Percentiles rank a stretch among this genome's conserved stretches.
These are phyloP conservation scores for Nyctanthes arbortristis DNA, from an alignment of 257 asterid genomes.

Conservation along the genomic window DNA sequence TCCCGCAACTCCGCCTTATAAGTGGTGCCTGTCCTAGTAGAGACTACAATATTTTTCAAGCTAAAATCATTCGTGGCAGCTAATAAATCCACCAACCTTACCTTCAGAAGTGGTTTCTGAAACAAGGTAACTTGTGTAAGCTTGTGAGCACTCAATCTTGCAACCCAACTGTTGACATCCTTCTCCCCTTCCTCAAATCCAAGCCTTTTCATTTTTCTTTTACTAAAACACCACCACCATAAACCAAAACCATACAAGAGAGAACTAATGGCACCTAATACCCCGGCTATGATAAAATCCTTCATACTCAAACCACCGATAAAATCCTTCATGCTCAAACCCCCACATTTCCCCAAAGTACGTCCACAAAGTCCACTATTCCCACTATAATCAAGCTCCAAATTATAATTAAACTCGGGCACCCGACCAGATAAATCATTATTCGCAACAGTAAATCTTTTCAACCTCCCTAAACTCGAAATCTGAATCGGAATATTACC, in stretches of 20 bases:
- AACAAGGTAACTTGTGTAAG: too few relatives aligned
- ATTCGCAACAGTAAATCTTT: too few relatives aligned
- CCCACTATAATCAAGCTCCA: constrained; percentile 11
- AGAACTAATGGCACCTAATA: constrained; percentile 20
- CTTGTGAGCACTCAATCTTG: too few relatives aligned
- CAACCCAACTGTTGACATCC: constrained; percentile 61
- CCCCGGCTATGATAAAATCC: constrained; percentile 24
- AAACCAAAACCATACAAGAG: too few relatives aligned
- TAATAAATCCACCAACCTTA: constrained; percentile 72
- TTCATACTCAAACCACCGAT: too few relatives aligned
- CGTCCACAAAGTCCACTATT: constrained; percentile 28
- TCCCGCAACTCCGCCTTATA: constrained; percentile 76
- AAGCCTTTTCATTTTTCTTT: constrained; percentile 58
- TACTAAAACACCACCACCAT: constrained; percentile 37
- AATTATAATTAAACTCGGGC: constrained; percentile 21
- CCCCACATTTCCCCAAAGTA: constrained; percentile 20
- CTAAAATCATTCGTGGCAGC: constrained; percentile 67
- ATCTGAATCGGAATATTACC: too few relatives aligned
- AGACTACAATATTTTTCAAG: constrained; percentile 43
- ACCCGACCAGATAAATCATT: too few relatives aligned
- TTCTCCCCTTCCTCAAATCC: constrained; percentile 54
- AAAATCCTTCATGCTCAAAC: too few relatives aligned
- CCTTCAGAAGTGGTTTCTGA: constrained; percentile 86
- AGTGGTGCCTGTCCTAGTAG: too few relatives aligned
- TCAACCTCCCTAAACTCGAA: too few relatives aligned